A percentile compares a stretch with the other conserved stretches of the same genome.
Conservation (phyloP, 1,284 basidiomycete genomes). For the Moesziomyces sp. region DNA sequence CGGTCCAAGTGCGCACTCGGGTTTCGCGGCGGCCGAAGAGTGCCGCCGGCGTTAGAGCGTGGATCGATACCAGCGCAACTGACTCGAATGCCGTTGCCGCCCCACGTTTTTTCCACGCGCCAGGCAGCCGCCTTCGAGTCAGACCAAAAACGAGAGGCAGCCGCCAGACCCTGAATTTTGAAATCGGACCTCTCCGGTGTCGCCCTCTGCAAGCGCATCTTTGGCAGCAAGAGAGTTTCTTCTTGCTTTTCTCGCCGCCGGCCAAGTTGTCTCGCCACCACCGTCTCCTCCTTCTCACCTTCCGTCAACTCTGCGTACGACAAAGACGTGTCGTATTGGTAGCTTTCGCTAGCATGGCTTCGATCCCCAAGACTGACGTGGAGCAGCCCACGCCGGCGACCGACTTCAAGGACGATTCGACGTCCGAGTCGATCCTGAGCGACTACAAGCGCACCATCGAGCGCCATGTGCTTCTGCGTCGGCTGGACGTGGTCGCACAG, state of each 20-base stretch:
- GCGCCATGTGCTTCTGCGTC: conserved; percentile 11
- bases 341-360: not conserved
- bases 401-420: conserved; percentile 4
- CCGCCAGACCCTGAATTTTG: not conserved
- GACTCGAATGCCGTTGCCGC: too few species aligned
- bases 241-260: not conserved
- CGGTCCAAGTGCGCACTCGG: not conserved
- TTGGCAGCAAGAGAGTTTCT: too few species aligned
- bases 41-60: not conserved
- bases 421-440: conserved; percentile 24
- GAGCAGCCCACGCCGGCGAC: conserved; percentile 18
- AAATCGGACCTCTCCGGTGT: not conserved
- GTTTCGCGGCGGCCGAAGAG: not conserved
- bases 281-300: too few species aligned
- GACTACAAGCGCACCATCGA: conserved; percentile 36
- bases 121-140: not conserved
- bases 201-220: too few species aligned
- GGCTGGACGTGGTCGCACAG: conserved; percentile 21
- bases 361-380: conserved; percentile 21
- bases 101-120: not conserved
- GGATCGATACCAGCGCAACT: too few species aligned
- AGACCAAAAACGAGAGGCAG: not conserved
- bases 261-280: not conserved
- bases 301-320: too few species aligned
- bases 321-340: too few species aligned